Evolutionary conservation across 1,284 basidiomycete genomes (phyloP), one percentile per base, ranked within the genome.

Genomic region (Testicularia cyperi): DNA sequence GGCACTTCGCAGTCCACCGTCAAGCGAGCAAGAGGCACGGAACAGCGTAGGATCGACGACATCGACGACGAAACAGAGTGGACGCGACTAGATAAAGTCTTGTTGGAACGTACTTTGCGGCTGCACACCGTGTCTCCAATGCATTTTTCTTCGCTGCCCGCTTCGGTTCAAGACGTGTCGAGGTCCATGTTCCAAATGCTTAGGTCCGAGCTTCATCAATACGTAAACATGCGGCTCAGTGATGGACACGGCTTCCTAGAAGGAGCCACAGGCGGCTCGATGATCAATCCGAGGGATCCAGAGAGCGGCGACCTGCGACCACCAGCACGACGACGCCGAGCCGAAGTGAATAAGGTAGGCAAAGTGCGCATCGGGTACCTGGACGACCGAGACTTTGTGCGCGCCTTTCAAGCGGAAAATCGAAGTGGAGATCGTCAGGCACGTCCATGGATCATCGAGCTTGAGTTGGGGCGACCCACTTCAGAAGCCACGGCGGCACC

Each of bases 141-240:
- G 2, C 60, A 63, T 27, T 44, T 62, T 15, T 62, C 58, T 2
- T 55, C 52, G 6, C 19, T 63, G 23, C 60, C 60, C 2, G 42
- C 42, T 25, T 54, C 48, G 18, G 44, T 48, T 3, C 60, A 56
- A 25, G 53, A 52, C n/a, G 44, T 63, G 5, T 48, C 53, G 5
- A 44, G 38, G 2, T 45, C 45, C 10, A 38, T 57, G 19, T 63
- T 63, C 34, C 44, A 47, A 31, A 44, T 57, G 36, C 49, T 63
- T 10, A 35, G 38, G 12, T 38, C 40, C 22, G 60, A 63, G 30
- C 32, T 63, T 2, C 48, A 49, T 2, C 44, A 46, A 19, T 63
- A 63, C 16, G 52, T 63, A 39, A 63, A 63, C 16, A 23, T 63
- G 35, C 53, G 60, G n/a, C 45, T 63, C 12, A 63, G 53, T 18